Evolutionary conservation across 2,329 filamentous ascomycete species (phyloP).

Genomic region (Neonectria hederae): DNA sequence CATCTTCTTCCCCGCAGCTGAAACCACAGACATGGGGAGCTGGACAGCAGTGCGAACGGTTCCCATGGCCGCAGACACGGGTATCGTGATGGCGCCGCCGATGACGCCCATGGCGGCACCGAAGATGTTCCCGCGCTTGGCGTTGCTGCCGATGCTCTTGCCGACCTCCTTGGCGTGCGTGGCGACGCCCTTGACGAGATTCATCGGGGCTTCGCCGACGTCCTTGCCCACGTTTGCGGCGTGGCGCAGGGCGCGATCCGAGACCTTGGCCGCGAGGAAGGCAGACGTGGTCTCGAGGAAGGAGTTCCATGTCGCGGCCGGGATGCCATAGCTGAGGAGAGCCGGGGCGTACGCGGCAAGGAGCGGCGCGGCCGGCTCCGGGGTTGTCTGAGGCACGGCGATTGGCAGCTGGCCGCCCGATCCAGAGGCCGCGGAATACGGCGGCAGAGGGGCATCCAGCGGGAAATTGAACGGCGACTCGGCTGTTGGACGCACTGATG

Average conservation of each 20-base stretch:
- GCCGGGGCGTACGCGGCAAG: conserved; percentile 50
- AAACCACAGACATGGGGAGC: conserved; percentile 48
- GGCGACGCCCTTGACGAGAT: conserved; percentile 49
- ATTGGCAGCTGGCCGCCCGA: conserved; percentile 43
- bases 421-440: conserved; percentile 41
- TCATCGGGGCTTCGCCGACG: conserved; percentile 48
- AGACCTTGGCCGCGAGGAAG: conserved; percentile 57
- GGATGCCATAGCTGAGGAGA: conserved; percentile 52
- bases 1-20: conserved; percentile 50
- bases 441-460: conserved; percentile 40
- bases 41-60: conserved; percentile 46
- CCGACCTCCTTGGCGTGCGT: conserved; percentile 51
- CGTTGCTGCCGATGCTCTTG: conserved; percentile 47
- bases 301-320: conserved; percentile 46
- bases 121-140: conserved; percentile 52
- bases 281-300: conserved; percentile 55
- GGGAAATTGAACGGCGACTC: conserved; percentile 55
- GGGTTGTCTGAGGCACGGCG: conserved; percentile 52
- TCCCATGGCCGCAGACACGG: conserved; percentile 50
- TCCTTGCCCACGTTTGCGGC: conserved; percentile 52
- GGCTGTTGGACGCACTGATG: conserved; percentile 40
- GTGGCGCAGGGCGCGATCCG: conserved; percentile 54
- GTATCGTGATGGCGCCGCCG: conserved; percentile 51
- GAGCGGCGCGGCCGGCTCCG: conserved; percentile 50
- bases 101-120: conserved; percentile 50